Base-by-base conservation (phyloP, 1,284 basidiomycete genomes). In the Papiliotrema fonsecae region DNA sequence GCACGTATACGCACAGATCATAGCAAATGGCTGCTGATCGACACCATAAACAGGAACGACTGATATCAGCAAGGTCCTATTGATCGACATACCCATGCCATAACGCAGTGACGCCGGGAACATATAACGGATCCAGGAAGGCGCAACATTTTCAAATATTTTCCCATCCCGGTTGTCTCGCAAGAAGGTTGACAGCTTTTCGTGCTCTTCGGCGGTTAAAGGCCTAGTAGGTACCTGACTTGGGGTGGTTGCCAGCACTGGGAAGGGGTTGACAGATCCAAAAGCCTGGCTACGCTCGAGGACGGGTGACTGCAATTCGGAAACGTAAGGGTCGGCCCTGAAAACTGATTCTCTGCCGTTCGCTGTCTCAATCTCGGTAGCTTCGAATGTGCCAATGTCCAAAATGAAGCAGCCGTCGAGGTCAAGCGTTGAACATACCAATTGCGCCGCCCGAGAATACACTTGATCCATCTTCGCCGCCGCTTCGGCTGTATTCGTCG, bases 31-130 rank as follows among this genome's bases (percentile, higher is more conserved):
- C 48, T 86, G 83, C 73, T 91, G 88, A 75, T 96, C 89, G 47
- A 96, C 84, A 55, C 93, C 93, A 71, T 89, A 93, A 42, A 97
- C 87, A 1, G 92, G 93, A 18, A 94, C 88, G 46, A 83, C 87
- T 88, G 25, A 5, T 18, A 28, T 58, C 21, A 55, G 54, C 45
- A 7, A 2, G 10, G 18, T 2, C 18, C 16, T 28, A 42, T 22
- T 1, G 37, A 40, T 16, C 31, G 25, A 72, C 84, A 72, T 63
- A 88, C 87, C 82, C 60, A 94, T 78, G 9, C 87, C 87, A 73
- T 89, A 92, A 60, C 90, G 85, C 57, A 91, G 83, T 47, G 82
- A 81, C 1, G 81, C 78, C 0, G 88, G 88, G 58, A 93, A 77
- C 65, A 91, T 85, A 7, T 85, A 81, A 49, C 86, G 78, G 61